Evolutionary conservation across 163 green algal species (phyloP).

Genomic region (Volvox carteri): DNA sequence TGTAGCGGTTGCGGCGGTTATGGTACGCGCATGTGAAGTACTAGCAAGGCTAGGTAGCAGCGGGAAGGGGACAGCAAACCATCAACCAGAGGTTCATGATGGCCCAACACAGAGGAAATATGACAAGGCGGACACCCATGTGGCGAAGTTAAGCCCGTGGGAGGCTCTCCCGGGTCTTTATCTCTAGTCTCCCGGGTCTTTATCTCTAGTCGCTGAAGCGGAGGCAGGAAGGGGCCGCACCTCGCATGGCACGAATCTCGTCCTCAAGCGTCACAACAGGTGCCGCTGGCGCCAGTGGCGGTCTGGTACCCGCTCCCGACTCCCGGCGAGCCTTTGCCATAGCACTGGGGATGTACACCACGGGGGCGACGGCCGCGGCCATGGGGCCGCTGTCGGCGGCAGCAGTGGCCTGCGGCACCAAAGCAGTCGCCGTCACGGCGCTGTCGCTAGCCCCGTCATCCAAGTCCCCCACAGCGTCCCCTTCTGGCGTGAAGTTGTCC

Average conservation of each 20-base stretch:
- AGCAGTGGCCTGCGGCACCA: background rate
- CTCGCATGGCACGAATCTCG: conserved; percentile 29
- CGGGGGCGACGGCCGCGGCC: background rate
- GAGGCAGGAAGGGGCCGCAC: too few species aligned
- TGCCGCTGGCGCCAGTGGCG: background rate
- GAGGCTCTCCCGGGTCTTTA: too few species aligned
- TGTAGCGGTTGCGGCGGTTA: too few species aligned
- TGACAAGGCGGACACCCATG: too few species aligned
- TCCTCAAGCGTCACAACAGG: conserved; percentile 31
- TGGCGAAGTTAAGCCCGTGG: too few species aligned
- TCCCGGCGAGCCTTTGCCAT: background rate
- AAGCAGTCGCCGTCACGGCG: background rate
- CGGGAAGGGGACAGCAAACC: too few species aligned
- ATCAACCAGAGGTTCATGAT: too few species aligned
- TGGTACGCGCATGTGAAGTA: too few species aligned
- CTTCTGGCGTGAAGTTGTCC: conserved; percentile 53
- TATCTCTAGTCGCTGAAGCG: too few species aligned
- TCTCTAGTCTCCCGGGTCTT: too few species aligned
- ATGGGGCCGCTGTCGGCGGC: background rate
- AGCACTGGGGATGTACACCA: background rate
- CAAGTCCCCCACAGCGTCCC: background rate
- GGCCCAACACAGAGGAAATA: too few species aligned
- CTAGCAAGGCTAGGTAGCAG: too few species aligned
- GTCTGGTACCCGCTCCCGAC: background rate
- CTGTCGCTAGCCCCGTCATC: background rate